Evolutionary conservation across 192 early-diverging fungal species (phyloP), one percentile per base, ranked within the genome.

Genomic region (Gonapodya prolifera): DNA sequence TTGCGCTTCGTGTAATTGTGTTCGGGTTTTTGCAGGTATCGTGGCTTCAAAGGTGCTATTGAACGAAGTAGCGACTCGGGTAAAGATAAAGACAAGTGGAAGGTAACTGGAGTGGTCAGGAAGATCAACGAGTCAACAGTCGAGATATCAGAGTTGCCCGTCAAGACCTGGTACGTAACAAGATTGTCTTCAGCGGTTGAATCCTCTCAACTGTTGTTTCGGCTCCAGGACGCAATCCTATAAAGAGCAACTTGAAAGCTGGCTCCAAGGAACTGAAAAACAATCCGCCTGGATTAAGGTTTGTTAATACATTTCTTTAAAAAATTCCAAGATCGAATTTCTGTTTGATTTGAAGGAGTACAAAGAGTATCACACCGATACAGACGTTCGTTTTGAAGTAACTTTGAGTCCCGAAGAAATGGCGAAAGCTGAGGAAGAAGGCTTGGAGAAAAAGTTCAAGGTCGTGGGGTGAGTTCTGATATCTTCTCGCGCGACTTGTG

Each of bases 71-170:
- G 8, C 23, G 45, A 61, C 45, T 8, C 23, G 8, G 78, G 77
- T 75, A 81, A 80, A 73, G 80, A 77, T 28, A 80, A 84, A 33
- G 85, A 87, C 35, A 89, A 86, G 78, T 96, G 87, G 83, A 85
- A 84, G 75, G 88, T 93, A 1, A 80, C 83, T 1, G 96, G 97
- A 29, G 82, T 76, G 0, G 91, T 94, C 35, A 77, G 84, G 18
- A 90, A 94, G 79, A 77, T 90, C 31, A 91, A 91, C 18, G 90
- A 92, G 33, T 91, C 87, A 0, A 92, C 89, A 34, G 84, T 99
- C 33, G 85, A 91, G 35, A 93, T 99, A 34, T 90, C 94, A 0
- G 97, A 99, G 83, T 86, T 99, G 61, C 96, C 97, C 1, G 84
- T 96, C 35, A 85, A 91, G 34, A 84, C 83, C 23, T 99, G 97